phyloP scores from a whole-genome alignment of 371 early-diverging fungal species.

The Zychaea mexicana region DNA sequence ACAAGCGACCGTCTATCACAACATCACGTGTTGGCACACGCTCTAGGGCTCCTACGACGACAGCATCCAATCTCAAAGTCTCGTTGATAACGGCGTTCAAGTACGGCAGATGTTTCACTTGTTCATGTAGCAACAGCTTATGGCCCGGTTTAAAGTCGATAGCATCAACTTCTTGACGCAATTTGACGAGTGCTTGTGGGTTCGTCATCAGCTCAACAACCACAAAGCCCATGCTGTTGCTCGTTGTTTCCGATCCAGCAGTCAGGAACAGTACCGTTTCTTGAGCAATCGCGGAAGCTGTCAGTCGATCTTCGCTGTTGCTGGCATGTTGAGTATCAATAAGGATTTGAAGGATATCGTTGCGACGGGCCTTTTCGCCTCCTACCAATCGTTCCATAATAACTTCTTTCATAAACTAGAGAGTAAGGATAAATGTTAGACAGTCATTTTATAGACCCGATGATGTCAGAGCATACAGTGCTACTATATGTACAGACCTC shows the following conservation, averaged over 20 bases:
- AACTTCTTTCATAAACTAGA: slow-evolving; percentile 32
- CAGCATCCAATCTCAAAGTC: slow-evolving; percentile 29
- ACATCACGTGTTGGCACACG: slow-evolving; percentile 19
- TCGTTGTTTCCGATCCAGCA: slow-evolving; percentile 43
- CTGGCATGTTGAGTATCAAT: slow-evolving; percentile 28
- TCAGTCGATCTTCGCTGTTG: slow-evolving; percentile 25
- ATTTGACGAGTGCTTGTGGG: slow-evolving; percentile 20
- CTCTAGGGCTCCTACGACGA: slow-evolving; percentile 18
- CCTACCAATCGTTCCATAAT: slow-evolving; percentile 28
- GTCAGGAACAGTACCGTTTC: slow-evolving; percentile 39
- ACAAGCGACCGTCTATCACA: slow-evolving; percentile 10
- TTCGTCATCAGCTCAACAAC: slow-evolving; percentile 25
- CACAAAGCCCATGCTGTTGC: slow-evolving; percentile 35
- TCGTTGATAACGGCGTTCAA: slow-evolving; percentile 42
- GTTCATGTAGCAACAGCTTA: slow-evolving; percentile 25
- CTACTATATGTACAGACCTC: background rate
- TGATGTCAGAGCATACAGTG: background rate
- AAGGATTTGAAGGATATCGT: slow-evolving; percentile 44
- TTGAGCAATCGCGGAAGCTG: slow-evolving; percentile 26
- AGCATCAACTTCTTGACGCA: slow-evolving; percentile 31
- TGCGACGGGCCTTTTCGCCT: slow-evolving; percentile 15
- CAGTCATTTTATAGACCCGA: background rate
- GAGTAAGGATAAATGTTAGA: background rate
- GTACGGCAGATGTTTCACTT: slow-evolving; percentile 35
- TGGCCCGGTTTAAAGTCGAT: slow-evolving; percentile 1